These are phyloP conservation scores for Calonectria leucothoes DNA, from an alignment of 2,329 filamentous ascomycete genomes.

Conservation along the genomic window DNA sequence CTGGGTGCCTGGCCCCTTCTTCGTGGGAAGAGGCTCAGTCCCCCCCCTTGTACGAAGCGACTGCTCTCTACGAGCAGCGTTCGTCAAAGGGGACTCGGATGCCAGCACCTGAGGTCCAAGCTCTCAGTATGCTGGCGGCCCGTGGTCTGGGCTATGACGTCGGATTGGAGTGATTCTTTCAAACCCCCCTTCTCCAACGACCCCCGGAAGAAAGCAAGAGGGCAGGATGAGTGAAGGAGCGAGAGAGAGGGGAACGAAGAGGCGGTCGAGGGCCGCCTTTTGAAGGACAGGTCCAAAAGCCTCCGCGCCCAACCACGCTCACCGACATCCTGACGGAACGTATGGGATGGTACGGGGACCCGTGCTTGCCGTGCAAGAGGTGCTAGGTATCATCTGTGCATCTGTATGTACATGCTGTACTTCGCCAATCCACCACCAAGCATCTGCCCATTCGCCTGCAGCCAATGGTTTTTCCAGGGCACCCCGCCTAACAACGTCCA, in stretches of 20 bases:
- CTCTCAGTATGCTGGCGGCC: conserved; percentile 6
- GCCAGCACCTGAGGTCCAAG: conserved; percentile 11
- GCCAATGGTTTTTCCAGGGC: not conserved
- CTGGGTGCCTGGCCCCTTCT: conserved; percentile 14
- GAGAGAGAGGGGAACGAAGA: conserved; percentile 22
- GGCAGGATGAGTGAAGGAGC: conserved; percentile 1
- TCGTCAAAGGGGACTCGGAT: not conserved
- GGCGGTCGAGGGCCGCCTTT: conserved; percentile 26
- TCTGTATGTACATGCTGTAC: not conserved
- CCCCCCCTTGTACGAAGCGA: not conserved
- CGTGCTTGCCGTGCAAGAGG: conserved; percentile 7
- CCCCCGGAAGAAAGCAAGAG: not conserved
- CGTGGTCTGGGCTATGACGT: not conserved
- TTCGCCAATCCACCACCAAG: conserved; percentile 1
- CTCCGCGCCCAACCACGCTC: conserved; percentile 20
- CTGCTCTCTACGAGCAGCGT: conserved; percentile 10
- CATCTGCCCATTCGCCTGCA: not conserved
- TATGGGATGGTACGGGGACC: conserved; percentile 7
- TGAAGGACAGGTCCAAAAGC: conserved; percentile 11
- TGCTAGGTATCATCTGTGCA: conserved; percentile 8
- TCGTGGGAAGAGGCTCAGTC: conserved; percentile 12
- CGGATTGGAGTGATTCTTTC: conserved; percentile 6
- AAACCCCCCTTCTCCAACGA: conserved; percentile 35
- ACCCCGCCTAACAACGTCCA: not conserved
- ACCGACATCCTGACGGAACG: conserved; percentile 16